Evolutionary conservation across 1,139 yeast genomes (phyloP), one percentile per base, ranked within the genome.

Genomic region (Blastobotrys serpentis): DNA sequence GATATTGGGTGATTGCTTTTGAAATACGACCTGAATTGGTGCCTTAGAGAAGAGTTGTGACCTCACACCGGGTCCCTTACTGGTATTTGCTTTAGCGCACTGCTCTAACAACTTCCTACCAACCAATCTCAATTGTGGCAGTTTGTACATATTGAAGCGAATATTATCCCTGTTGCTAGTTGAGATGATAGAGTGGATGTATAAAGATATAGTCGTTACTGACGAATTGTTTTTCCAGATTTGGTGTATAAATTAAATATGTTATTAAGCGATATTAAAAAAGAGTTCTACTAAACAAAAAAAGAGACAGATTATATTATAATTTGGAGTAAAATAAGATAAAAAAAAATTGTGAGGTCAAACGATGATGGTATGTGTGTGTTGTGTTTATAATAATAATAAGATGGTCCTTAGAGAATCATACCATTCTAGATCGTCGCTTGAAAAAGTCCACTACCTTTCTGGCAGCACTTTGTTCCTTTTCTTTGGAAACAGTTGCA

Each of bases 371-470:
- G 5, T 23, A 5, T 23, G 26, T 23, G 26, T 10, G 26, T 23
- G 26, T 19, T 6, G 22, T 36, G 18, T 14, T 4, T 36, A 18
- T 36, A 11, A 18, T 36, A 11, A 11, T 11, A 11, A 18, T 32
- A n/a, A n/a, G n/a, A n/a, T 37, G 34, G 13, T 37, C 36, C 18
- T 22, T n/a, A n/a, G n/a, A 42, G 21, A 6, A n/a, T 29, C 48
- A 56, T 72, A 78, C 29, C 95, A 88, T 45, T 39, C 65, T 49
- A n/a, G 69, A 65, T 23, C 70, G 59, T 29, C 71, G 59, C 54
- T 65, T 65, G 62, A 67, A 64, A 51, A 65, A 66, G 46, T 66
- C 69, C 25, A 67, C 65, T 8, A 68, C 68, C 54, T 57, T 59
- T 22, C 67, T 54, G 8, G 67, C 66, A 11, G 65, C 61, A 47